Evolutionary conservation across 495 filamentous ascomycete species (phyloP), one percentile per base, ranked within the genome.

Genomic region (Echria macrotheca): DNA sequence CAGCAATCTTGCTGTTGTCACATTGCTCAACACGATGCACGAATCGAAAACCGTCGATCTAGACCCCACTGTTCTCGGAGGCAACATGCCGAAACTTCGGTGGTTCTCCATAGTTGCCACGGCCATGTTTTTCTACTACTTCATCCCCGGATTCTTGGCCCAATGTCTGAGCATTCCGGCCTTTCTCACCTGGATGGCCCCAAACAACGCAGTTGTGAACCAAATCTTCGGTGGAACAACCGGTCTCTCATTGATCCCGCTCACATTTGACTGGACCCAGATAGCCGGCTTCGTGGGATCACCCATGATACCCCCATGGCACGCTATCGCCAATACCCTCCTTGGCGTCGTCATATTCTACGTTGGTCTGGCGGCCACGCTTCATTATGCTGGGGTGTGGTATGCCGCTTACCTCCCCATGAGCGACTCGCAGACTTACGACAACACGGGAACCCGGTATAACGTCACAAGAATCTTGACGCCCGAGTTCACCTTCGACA

Each of bases 21-120:
- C 83, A 5, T 67, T 89, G 5, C 83, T 89, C 68, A 77, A 79
- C 38, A 81, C 82, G 8, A 80, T 87, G 57, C 83, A 89, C 50
- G 84, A 87, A 31, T 12, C 28, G 50, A 71, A 72, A 32, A 62
- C 69, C 23, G 60, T 72, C 1, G 55, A 68, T 12, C 38, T 54
- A 10, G 71, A 80, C 32, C 70, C 71, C 3, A 68, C 69, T 2
- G 56, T 77, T 9, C 60, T 78, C 22, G 77, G 76, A 15, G 77
- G 77, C 14, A 69, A 62, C 10, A 78, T 83, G 61, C 74, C 79
- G 9, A 71, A 79, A 49, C 74, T 78, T 32, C 64, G 72, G 21
- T 83, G 79, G 73, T 84, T 84, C 50, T 60, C 68, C 17, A 57
- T 74, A 8, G 56, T 82, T 19, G 77, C 74, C 14, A 38, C 66